phyloP scores from a whole-genome alignment of 2,329 filamentous ascomycete genomes.

The Didymosphaeria variabile region DNA sequence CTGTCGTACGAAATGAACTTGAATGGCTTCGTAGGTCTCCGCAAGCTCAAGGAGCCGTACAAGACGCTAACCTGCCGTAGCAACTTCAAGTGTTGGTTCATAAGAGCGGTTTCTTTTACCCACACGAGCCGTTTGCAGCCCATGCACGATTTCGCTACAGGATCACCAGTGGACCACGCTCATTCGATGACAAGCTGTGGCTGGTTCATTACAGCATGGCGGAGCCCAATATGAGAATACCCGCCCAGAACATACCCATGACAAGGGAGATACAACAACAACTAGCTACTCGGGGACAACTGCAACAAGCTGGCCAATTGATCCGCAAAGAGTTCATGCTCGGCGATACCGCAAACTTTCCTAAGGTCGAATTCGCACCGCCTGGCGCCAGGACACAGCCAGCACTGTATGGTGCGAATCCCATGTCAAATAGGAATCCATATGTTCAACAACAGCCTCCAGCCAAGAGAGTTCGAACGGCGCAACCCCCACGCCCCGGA shows the following conservation, averaged over 20 bases:
- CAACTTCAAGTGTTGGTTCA: constrained; percentile 89
- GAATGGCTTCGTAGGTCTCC: constrained; percentile 67
- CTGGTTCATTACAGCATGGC: constrained; percentile 88
- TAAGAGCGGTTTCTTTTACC: constrained; percentile 79
- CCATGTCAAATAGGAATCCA: constrained; percentile 44
- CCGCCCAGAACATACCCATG: constrained; percentile 71
- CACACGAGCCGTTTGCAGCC: constrained; percentile 74
- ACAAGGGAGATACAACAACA: constrained; percentile 66
- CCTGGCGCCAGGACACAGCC: constrained; percentile 33
- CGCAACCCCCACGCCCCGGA: constrained; percentile 55
- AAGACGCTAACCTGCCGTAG: constrained; percentile 57
- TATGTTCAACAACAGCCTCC: constrained; percentile 54
- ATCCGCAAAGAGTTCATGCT: constrained; percentile 96
- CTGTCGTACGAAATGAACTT: constrained; percentile 78
- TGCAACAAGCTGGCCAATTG: constrained; percentile 75
- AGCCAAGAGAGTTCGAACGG: constrained; percentile 56
- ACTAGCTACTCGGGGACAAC: constrained; percentile 67
- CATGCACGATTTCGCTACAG: constrained; percentile 89
- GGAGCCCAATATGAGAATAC: constrained; percentile 77
- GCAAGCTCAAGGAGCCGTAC: not conserved
- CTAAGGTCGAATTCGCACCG: constrained; percentile 77
- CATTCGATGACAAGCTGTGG: constrained; percentile 84
- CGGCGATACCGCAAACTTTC: constrained; percentile 89
- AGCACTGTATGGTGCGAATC: constrained; percentile 44
- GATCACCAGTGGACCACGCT: constrained; percentile 74